These are phyloP conservation scores for Chrysoporthe puriensis DNA, from an alignment of 2,329 filamentous ascomycete genomes.

Conservation along the genomic window DNA sequence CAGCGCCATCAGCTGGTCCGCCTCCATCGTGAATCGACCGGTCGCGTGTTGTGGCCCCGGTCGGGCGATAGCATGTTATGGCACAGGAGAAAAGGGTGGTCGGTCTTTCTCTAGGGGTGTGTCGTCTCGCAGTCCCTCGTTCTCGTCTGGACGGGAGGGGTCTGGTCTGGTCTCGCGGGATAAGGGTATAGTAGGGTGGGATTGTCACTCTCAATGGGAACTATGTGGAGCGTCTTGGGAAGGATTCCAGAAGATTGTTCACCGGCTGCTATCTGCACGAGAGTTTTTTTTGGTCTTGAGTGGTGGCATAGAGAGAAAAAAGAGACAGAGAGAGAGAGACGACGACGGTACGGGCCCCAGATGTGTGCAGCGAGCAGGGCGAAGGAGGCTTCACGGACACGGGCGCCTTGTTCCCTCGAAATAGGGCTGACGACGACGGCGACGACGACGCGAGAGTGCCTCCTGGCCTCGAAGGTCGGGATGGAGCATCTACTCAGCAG, in stretches of 20 bases:
- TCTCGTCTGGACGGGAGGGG: neutral
- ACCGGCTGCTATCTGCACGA: neutral
- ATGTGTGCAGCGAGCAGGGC: neutral
- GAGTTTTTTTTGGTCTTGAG: neutral
- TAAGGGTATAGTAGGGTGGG: neutral
- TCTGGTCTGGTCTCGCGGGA: neutral
- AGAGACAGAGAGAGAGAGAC: neutral
- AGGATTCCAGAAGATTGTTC: neutral
- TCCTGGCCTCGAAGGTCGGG: neutral
- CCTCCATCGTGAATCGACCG: constrained; percentile 11
- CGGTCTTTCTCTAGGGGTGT: neutral
- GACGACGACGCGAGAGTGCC: neutral
- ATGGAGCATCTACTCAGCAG: neutral
- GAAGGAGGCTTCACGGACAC: neutral
- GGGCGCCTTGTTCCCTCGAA: neutral
- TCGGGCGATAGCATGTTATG: constrained; percentile 5
- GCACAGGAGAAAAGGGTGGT: neutral
- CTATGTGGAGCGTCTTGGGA: neutral
- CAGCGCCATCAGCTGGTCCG: constrained; percentile 4
- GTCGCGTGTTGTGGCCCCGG: neutral
- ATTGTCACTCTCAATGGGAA: neutral
- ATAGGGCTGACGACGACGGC: neutral
- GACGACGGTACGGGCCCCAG: neutral
- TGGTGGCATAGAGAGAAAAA: neutral
- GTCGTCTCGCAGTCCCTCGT: neutral